Conservation (phyloP, 2,329 filamentous ascomycete genomes). For the Neonectria ditissima region DNA sequence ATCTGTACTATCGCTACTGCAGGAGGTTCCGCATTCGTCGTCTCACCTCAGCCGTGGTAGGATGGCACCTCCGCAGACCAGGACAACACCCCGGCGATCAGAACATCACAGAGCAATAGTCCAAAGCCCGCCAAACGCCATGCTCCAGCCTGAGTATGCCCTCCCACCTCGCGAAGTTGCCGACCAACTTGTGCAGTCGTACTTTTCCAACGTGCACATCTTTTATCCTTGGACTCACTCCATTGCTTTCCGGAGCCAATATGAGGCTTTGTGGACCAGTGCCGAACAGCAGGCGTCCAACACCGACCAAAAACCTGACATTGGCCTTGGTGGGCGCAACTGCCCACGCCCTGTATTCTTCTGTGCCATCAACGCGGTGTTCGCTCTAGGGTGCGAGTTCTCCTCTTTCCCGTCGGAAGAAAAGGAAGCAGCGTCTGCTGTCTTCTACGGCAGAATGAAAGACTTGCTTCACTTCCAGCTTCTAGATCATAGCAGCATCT, state of each 20-base stretch:
- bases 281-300: neutral
- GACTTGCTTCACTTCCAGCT: constrained; percentile 2
- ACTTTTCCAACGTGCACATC: constrained; percentile 15
- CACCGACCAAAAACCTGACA: neutral
- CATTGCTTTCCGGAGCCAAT: neutral
- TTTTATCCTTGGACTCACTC: constrained; percentile 23
- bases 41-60: too few relatives aligned
- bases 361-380: constrained; percentile 16
- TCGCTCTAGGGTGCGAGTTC: constrained; percentile 18
- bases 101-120: neutral
- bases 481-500: constrained; percentile 6
- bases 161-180: constrained; percentile 11
- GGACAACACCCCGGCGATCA: neutral
- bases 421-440: constrained; percentile 7
- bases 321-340: constrained; percentile 4
- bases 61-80: neutral
- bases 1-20: constrained; percentile 5
- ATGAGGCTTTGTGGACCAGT: constrained; percentile 6
- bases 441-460: constrained; percentile 10
- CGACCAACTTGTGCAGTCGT: constrained; percentile 3
- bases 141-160: constrained; percentile 12
- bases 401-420: constrained; percentile 4
- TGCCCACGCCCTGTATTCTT: constrained; percentile 9
- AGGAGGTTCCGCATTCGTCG: neutral
- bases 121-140: neutral